Conservation (phyloP, 306 rosid genomes). For the Cajanus cajan region DNA sequence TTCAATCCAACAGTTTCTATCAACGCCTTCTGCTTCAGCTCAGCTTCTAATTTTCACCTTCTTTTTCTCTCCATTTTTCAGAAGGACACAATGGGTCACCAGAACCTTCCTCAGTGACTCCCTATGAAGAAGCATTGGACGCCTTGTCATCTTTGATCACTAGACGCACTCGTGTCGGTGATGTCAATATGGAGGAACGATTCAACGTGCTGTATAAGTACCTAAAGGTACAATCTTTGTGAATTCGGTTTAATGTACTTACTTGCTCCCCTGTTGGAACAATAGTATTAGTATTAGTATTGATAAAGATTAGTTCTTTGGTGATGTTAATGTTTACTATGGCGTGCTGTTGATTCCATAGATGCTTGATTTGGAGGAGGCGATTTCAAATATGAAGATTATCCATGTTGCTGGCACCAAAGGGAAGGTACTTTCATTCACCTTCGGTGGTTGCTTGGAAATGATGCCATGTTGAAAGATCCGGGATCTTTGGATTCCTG, state of each 20-base stretch:
- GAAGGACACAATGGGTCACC: conserved; percentile 46
- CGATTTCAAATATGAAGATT: conserved; percentile 74
- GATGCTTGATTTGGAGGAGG: conserved; percentile 90
- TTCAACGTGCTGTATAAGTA: conserved; percentile 66
- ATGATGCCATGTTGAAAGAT: conserved; percentile 11
- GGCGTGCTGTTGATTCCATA: conserved; percentile 22
- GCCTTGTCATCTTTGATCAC: conserved; percentile 84
- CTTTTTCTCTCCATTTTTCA: not conserved
- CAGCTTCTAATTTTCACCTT: not conserved
- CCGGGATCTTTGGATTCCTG: not conserved
- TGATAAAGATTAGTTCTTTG: conserved; percentile 3
- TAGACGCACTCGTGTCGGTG: conserved; percentile 77
- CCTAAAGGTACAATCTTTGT: conserved; percentile 49
- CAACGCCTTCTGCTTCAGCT: not conserved
- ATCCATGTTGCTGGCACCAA: conserved; percentile 98
- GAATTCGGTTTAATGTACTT: conserved; percentile 4
- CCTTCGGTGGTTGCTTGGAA: conserved; percentile 22
- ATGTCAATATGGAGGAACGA: conserved; percentile 67
- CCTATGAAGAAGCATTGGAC: conserved; percentile 78
- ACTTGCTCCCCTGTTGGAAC: conserved; percentile 7
- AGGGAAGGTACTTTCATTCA: conserved; percentile 69
- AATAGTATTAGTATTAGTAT: not conserved
- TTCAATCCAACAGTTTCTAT: not conserved
- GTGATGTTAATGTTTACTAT: conserved; percentile 7
- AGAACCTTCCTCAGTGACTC: conserved; percentile 34